Evolutionary conservation across 768 basidiomycete species (phyloP), one percentile per base, ranked within the genome.

Genomic region (Hemileccinum rubropunctum): DNA sequence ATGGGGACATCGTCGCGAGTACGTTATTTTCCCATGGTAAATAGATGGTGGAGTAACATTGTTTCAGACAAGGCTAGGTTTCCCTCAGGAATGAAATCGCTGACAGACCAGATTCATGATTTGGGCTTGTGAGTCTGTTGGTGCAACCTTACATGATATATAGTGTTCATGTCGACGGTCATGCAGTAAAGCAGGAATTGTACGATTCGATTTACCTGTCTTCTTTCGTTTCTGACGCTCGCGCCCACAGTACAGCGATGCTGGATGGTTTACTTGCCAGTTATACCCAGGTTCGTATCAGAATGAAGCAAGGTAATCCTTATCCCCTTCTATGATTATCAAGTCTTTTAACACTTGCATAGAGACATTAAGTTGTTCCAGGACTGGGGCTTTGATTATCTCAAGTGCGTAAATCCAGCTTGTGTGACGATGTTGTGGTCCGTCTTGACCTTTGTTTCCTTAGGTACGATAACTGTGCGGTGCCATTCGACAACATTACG

Each of bases 181-280:
- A 18, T 46, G 14, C 52, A 83, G 82, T 45, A 78, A 81, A 71
- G 76, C 80, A 15, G 83, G 83, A 7, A 84, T 85, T 45, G 83
- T 84, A 57, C 54, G 79, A 59, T 11, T 15, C 13, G 23, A 42
- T 33, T n/a, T 34, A 8, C 20, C 13, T 43, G n/a, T 45, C 23
- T 20, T 42, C 30, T 23, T 51, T 50, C 18, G 13, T 28, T 15
- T 12, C 35, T 60, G 27, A 58, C 43, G 17, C 38, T 21, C 13
- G 34, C 17, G 3, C 37, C n/a, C 26, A 30, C 40, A 83, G 83
- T 85, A 85, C 53, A 79, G 83, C 51, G 82, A 84, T 56, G 75
- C 84, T 0, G 84, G 84, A 17, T 85, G 83, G 83, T 82, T 76
- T 58, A 85, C 84, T 21, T 86, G 84, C 56, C 74, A 76, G 39